Evolutionary conservation across 352 stramenopile genomes (phyloP).

Genomic region (Thalassiosira ordinaria): DNA sequence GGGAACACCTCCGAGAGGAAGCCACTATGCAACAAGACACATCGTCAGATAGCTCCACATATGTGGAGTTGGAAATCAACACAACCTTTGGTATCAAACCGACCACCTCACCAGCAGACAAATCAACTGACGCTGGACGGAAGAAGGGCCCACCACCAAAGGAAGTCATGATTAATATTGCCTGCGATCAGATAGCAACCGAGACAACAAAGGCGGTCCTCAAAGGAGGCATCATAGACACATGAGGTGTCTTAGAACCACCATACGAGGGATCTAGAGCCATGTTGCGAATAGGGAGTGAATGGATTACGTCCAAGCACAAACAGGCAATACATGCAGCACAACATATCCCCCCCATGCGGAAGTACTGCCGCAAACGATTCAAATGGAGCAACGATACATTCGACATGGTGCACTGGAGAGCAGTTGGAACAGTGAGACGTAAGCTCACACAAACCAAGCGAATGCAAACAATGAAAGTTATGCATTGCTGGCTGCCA

Average conservation of each 20-base stretch:
- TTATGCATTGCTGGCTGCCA: conserved; percentile 37
- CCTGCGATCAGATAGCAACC: conserved; percentile 8
- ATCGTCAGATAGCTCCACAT: too few relatives aligned
- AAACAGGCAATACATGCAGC: not conserved
- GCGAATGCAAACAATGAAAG: conserved; percentile 22
- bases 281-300: not conserved
- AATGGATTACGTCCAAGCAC: conserved; percentile 15
- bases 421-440: not conserved
- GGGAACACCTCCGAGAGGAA: too few relatives aligned
- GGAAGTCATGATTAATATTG: not conserved
- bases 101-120: too few relatives aligned
- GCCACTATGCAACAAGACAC: too few relatives aligned
- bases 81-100: too few relatives aligned
- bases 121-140: too few relatives aligned
- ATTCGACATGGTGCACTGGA: conserved; percentile 8
- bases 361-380: not conserved
- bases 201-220: not conserved
- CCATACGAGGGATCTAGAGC: conserved; percentile 16
- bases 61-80: too few relatives aligned
- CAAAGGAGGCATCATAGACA: not conserved
- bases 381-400: conserved; percentile 8
- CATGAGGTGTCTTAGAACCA: not conserved
- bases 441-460: not conserved
- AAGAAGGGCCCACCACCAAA: not conserved
- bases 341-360: not conserved